Evolutionary conservation across 306 rosid species (phyloP).

Genomic region (Castanospermum australe): DNA sequence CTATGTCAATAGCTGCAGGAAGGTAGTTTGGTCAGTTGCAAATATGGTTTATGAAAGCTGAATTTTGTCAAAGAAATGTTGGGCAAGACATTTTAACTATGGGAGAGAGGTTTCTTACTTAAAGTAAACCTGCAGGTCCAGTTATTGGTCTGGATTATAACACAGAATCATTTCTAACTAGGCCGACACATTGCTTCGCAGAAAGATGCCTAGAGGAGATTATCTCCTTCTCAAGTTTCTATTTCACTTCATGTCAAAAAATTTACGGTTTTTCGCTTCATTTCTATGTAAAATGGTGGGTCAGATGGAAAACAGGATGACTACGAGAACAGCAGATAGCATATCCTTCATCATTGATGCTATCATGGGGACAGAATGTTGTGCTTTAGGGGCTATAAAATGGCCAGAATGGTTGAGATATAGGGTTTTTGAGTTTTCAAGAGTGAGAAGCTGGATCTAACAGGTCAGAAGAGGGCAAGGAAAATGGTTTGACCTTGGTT

Average conservation of each 20-base stretch:
- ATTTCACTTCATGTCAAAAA: not conserved
- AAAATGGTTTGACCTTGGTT: not conserved
- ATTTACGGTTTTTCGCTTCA: not conserved
- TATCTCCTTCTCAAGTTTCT: not conserved
- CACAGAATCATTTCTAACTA: not conserved
- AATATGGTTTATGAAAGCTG: not conserved
- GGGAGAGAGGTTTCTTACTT: slow-evolving; percentile 3
- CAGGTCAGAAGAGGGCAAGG: not conserved
- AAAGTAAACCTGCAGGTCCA: not conserved
- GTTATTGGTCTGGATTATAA: not conserved
- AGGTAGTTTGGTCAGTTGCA: slow-evolving; percentile 13
- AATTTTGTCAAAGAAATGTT: not conserved
- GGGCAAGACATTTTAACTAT: not conserved
- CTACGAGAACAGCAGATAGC: not conserved
- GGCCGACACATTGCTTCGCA: not conserved
- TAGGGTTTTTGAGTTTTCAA: not conserved
- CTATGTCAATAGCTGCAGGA: slow-evolving; percentile 5
- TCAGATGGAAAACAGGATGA: not conserved
- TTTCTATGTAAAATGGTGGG: not conserved
- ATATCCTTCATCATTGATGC: not conserved
- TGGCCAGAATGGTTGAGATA: not conserved
- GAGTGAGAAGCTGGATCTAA: not conserved
- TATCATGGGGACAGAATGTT: not conserved
- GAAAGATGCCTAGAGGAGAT: not conserved
- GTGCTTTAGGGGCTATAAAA: not conserved